These are phyloP conservation scores for Brassica balearica DNA, from an alignment of 441 rosid genomes.

Conservation along the genomic window DNA sequence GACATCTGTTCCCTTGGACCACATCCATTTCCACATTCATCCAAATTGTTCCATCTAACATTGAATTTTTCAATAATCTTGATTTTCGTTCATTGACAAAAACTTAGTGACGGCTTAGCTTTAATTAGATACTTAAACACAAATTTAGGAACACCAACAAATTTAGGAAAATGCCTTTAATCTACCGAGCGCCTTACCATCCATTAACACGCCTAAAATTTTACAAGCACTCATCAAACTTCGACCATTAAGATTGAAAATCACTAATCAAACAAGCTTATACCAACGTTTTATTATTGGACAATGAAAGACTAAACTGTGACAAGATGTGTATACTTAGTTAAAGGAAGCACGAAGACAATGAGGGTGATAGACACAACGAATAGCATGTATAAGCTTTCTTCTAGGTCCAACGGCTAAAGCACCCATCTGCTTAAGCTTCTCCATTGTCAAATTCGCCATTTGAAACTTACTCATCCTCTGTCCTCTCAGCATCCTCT, in stretches of 20 bases:
- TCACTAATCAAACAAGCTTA: constrained; percentile 6
- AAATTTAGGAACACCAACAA: not conserved
- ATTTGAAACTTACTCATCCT: constrained; percentile 69
- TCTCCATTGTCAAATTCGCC: constrained; percentile 86
- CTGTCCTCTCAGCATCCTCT: constrained; percentile 64
- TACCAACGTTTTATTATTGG: not conserved
- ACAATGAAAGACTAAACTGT: not conserved
- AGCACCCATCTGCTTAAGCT: constrained; percentile 97
- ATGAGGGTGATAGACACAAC: constrained; percentile 77
- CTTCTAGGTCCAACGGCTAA: constrained; percentile 95
- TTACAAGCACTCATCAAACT: not conserved
- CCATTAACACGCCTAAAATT: constrained; percentile 6
- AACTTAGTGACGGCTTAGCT: not conserved
- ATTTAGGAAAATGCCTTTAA: not conserved
- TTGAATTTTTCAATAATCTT: not conserved
- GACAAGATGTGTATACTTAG: not conserved
- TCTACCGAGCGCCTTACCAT: not conserved
- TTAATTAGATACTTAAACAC: not conserved
- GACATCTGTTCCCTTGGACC: not conserved
- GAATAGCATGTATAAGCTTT: constrained; percentile 90
- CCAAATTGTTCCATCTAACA: not conserved
- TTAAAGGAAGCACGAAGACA: constrained; percentile 43
- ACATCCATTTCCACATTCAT: not conserved
- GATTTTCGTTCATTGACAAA: not conserved
- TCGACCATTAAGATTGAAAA: not conserved